Conservation (phyloP, 2,329 filamentous ascomycete species). For the Colletotrichum nymphaeae region DNA sequence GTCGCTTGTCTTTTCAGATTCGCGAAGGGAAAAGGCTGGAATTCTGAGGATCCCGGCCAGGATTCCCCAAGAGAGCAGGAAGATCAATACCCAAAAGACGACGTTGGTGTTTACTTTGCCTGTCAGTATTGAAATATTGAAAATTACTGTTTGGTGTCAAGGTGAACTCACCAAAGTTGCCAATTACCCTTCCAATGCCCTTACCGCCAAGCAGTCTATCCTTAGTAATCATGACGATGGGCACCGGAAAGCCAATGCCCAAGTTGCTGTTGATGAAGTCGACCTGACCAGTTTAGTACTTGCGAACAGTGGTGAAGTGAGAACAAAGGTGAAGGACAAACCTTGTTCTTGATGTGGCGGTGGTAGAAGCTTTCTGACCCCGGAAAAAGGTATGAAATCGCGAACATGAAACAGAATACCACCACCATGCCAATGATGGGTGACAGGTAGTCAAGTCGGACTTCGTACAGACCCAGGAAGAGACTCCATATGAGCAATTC, state of each 20-base stretch:
- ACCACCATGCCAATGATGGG: conserved; percentile 60
- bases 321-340: conserved; percentile 28
- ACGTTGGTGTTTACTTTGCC: conserved; percentile 48
- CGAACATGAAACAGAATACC: conserved; percentile 50
- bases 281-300: conserved; percentile 47
- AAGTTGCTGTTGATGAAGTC: conserved; percentile 63
- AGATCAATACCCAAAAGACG: conserved; percentile 48
- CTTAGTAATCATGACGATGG: conserved; percentile 58
- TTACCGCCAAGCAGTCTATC: conserved; percentile 44
- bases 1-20: not conserved
- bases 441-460: conserved; percentile 55
- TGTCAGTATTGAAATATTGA: not conserved
- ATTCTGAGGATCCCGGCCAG: not conserved
- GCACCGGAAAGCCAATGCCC: conserved; percentile 62
- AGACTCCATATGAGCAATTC: conserved; percentile 60
- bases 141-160: not conserved
- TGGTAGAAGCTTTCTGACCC: conserved; percentile 43
- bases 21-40: not conserved
- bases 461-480: conserved; percentile 47
- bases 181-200: conserved; percentile 55
- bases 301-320: not conserved
- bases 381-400: conserved; percentile 35
- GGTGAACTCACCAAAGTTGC: conserved; percentile 56
- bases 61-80: conserved; percentile 37
- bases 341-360: conserved; percentile 47